phyloP scores from a whole-genome alignment of 768 basidiomycete species.

The Leccinum subgranulosum region DNA sequence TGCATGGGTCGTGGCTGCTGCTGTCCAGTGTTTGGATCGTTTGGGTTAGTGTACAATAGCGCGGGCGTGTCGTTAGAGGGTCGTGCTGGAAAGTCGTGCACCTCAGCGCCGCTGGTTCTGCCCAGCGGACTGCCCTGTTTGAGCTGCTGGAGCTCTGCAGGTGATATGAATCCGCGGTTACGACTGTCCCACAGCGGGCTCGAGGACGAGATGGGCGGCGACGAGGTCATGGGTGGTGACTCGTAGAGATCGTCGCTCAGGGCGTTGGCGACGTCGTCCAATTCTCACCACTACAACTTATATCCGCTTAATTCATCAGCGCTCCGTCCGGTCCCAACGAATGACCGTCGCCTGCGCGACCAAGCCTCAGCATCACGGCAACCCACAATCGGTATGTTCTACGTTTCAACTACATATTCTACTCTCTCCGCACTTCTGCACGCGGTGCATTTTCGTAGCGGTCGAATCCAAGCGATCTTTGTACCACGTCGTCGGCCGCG shows the following conservation, averaged over 20 bases:
- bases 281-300: not conserved
- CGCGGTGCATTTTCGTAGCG: constrained; percentile 48
- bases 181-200: constrained; percentile 37
- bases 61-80: constrained; percentile 15
- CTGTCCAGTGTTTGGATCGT: constrained; percentile 8
- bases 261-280: not conserved
- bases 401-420: not conserved
- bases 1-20: constrained; percentile 28
- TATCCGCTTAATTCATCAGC: not conserved
- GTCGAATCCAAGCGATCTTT: constrained; percentile 76
- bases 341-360: not conserved
- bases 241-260: constrained; percentile 5
- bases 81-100: constrained; percentile 35
- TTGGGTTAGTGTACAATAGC: constrained; percentile 13
- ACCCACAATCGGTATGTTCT: not conserved
- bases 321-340: not conserved
- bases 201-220: constrained; percentile 20
- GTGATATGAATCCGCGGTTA: constrained; percentile 34
- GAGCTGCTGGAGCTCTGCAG: constrained; percentile 33
- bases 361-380: not conserved
- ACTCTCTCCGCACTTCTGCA: not conserved
- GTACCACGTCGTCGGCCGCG: constrained; percentile 74
- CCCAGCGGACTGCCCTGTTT: constrained; percentile 30
- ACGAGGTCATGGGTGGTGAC: not conserved
- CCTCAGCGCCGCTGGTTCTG: constrained; percentile 18